Conservation (phyloP, 805 yeast species). For the Candida quercuum region DNA sequence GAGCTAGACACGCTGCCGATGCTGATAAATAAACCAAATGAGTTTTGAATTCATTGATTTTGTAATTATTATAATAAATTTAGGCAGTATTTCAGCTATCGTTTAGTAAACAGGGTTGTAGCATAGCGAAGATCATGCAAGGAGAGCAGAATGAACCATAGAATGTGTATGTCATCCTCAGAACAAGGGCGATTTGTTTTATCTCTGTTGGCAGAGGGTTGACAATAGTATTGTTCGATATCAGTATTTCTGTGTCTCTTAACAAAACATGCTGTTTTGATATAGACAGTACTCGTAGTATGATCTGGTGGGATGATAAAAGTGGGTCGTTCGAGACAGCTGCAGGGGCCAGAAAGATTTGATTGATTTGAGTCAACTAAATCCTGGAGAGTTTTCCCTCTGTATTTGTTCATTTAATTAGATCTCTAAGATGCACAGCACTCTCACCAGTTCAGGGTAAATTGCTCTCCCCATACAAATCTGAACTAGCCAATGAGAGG, state of each 20-base stretch:
- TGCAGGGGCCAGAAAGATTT: no score
- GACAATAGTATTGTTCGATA: no score
- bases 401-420: background rate
- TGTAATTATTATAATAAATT: background rate
- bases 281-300: background rate
- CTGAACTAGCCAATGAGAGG: background rate
- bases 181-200: no score
- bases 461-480: background rate
- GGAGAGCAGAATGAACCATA: no score
- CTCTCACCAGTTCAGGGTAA: background rate
- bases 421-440: background rate
- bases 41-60: no score
- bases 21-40: conserved; percentile 17
- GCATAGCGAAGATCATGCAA: no score
- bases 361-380: no score
- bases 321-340: background rate
- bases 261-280: background rate
- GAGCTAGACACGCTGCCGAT: conserved; percentile 14
- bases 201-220: no score
- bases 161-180: no score
- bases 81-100: no score
- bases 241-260: background rate
- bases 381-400: no score
- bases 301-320: background rate
- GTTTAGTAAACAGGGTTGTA: no score